Conservation (phyloP, 2,329 filamentous ascomycete species). For the Xylariaceae sp. region DNA sequence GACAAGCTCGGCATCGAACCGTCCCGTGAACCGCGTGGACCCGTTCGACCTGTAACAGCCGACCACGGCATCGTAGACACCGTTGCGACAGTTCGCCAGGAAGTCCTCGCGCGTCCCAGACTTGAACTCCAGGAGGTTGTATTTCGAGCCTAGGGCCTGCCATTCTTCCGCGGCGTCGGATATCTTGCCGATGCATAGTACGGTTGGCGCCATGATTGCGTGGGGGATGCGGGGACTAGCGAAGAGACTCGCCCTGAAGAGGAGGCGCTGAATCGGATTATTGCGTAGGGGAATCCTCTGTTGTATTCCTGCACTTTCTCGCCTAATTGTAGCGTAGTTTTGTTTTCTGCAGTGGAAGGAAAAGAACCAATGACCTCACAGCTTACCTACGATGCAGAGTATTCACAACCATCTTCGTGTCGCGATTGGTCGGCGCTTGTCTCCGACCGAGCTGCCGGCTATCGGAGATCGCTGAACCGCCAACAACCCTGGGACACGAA, state of each 20-base stretch:
- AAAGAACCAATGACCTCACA: too few relatives aligned
- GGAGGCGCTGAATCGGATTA: too few relatives aligned
- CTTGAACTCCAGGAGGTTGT: constrained; percentile 27
- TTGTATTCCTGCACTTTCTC: too few relatives aligned
- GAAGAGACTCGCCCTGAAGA: background rate
- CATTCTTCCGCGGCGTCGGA: constrained; percentile 24
- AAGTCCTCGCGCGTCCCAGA: constrained; percentile 27
- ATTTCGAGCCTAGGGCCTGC: constrained; percentile 27
- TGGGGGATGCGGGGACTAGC: background rate
- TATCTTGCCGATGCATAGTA: constrained; percentile 28
- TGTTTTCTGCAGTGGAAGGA: too few relatives aligned
- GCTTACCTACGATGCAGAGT: too few relatives aligned
- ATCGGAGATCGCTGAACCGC: constrained; percentile 9
- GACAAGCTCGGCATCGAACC: constrained; percentile 45
- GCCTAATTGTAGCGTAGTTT: too few relatives aligned
- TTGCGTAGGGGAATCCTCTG: too few relatives aligned
- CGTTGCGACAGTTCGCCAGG: constrained; percentile 25
- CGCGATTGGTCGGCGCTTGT: constrained; percentile 1
- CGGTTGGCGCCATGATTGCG: constrained; percentile 22
- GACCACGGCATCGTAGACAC: constrained; percentile 26
- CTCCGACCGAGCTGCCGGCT: constrained; percentile 9
- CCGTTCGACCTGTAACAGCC: constrained; percentile 30
- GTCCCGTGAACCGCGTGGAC: constrained; percentile 26
- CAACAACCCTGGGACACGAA: constrained; percentile 1
- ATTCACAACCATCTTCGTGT: background rate